These are phyloP conservation scores for Lasiodiplodia theobromae DNA, from an alignment of 2,329 filamentous ascomycete species.

Conservation along the genomic window DNA sequence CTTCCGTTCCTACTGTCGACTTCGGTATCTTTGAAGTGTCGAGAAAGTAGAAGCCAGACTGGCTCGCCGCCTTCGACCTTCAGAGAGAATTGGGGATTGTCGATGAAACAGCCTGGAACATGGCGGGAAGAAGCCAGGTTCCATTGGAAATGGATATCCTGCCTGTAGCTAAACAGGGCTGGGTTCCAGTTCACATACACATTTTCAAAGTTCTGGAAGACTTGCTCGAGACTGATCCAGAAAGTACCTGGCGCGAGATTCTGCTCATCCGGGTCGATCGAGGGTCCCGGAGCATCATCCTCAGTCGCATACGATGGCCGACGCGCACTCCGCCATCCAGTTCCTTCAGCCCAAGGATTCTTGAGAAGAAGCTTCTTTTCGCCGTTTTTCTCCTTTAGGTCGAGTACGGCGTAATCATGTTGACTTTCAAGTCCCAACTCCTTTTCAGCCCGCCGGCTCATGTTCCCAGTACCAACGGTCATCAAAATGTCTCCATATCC, in stretches of 20 bases:
- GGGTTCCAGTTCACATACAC: conserved; percentile 99
- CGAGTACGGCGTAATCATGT: conserved; percentile 92
- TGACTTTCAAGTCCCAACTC: conserved; percentile 84
- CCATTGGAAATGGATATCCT: conserved; percentile 94
- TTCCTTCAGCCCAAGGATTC: conserved; percentile 92
- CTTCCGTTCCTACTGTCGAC: not conserved
- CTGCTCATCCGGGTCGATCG: not conserved
- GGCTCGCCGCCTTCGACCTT: conserved; percentile 62
- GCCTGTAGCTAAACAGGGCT: conserved; percentile 76
- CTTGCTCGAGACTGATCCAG: conserved; percentile 89
- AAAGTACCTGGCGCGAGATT: conserved; percentile 72
- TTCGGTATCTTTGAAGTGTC: conserved; percentile 76
- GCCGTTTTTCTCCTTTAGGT: conserved; percentile 71
- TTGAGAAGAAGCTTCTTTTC: conserved; percentile 81
- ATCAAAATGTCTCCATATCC: conserved; percentile 81
- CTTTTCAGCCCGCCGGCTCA: conserved; percentile 78
- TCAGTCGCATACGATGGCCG: not conserved
- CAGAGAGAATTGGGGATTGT: conserved; percentile 68
- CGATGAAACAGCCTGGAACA: conserved; percentile 76
- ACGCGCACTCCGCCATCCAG: conserved; percentile 69
- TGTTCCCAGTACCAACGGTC: conserved; percentile 86
- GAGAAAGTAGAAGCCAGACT: conserved; percentile 84
- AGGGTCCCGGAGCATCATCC: not conserved
- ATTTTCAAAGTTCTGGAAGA: conserved; percentile 91
- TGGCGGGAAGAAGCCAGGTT: conserved; percentile 60